Evolutionary conservation across 345 rosid species (phyloP).

Genomic region (Aquilaria malaccensis): DNA sequence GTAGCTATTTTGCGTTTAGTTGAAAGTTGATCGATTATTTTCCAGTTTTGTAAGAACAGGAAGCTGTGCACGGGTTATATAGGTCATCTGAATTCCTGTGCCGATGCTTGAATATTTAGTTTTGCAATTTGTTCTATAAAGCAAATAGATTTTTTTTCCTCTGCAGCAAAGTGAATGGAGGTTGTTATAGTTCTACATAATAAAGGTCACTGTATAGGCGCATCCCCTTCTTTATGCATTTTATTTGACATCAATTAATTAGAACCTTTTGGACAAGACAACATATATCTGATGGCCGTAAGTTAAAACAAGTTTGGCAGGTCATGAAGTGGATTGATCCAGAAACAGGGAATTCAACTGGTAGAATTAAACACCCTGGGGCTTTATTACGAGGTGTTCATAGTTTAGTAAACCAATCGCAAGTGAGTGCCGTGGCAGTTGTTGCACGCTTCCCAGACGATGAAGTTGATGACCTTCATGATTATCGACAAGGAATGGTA

Average conservation of each 20-base stretch:
- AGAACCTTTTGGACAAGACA: too few species aligned
- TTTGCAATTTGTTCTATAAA: too few species aligned
- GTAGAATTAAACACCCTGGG: slow-evolving; percentile 47
- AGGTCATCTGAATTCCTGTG: too few species aligned
- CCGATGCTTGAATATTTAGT: too few species aligned
- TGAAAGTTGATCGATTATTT: neutral
- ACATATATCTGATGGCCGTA: neutral
- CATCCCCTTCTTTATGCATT: too few species aligned
- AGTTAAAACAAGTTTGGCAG: slow-evolving; percentile 21
- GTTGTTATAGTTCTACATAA: neutral
- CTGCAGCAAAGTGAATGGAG: neutral
- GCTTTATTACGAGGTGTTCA: slow-evolving; percentile 40
- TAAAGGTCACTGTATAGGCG: neutral
- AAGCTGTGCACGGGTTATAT: neutral
- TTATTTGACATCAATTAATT: too few species aligned
- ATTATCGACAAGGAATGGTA: slow-evolving; percentile 53
- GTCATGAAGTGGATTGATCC: slow-evolving; percentile 57
- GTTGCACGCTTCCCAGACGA: slow-evolving; percentile 56
- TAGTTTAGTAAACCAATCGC: slow-evolving; percentile 29
- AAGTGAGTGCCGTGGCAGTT: slow-evolving; percentile 51
- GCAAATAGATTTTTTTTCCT: too few species aligned
- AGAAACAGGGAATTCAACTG: slow-evolving; percentile 51
- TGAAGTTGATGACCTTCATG: slow-evolving; percentile 36
- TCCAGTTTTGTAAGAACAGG: neutral
- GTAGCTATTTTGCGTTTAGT: neutral